Percentiles rank a stretch among this genome's conserved stretches.
Evolutionary conservation across 805 yeast species (phyloP).

Genomic region (Candida wancherniae): DNA sequence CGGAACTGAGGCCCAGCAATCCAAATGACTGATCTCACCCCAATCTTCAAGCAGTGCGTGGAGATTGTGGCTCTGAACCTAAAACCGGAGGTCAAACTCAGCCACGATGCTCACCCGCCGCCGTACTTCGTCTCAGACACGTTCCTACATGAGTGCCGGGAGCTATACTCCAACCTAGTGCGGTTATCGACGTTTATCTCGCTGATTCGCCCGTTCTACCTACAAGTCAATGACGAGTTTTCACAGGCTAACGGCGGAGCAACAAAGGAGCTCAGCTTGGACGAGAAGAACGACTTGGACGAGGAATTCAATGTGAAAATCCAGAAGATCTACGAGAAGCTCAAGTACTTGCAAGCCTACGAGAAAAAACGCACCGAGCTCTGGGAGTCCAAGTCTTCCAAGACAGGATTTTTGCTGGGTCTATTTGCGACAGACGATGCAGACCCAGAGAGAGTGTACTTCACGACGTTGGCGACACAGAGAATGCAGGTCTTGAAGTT

Average conservation of each 20-base stretch:
- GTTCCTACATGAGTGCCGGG: constrained; percentile 36
- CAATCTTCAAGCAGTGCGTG: constrained; percentile 45
- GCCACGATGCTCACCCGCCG: constrained; percentile 1
- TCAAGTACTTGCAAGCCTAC: constrained; percentile 46
- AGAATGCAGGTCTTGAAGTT: constrained; percentile 48
- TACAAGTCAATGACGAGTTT: constrained; percentile 21
- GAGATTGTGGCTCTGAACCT: constrained; percentile 37
- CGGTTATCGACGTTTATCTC: constrained; percentile 29
- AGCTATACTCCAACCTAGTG: constrained; percentile 29
- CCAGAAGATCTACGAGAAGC: constrained; percentile 48
- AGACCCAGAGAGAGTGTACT: constrained; percentile 28
- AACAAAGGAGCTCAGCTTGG: constrained; percentile 29
- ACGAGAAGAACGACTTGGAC: constrained; percentile 53
- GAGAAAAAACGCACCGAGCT: constrained; percentile 42
- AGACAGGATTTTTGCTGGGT: constrained; percentile 14
- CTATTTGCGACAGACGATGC: constrained; percentile 30
- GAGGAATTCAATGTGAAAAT: constrained; percentile 49
- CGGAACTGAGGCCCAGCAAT: too few species aligned
- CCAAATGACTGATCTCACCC: constrained; percentile 51
- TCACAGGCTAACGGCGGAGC: constrained; percentile 4
- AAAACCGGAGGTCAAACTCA: constrained; percentile 5
- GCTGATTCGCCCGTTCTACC: constrained; percentile 32
- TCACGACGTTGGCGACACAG: constrained; percentile 36
- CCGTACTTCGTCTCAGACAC: constrained; percentile 28
- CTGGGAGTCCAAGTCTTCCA: constrained; percentile 9